Conservation (phyloP, 192 early-diverging fungal species). For the Mortierella claussenii region DNA sequence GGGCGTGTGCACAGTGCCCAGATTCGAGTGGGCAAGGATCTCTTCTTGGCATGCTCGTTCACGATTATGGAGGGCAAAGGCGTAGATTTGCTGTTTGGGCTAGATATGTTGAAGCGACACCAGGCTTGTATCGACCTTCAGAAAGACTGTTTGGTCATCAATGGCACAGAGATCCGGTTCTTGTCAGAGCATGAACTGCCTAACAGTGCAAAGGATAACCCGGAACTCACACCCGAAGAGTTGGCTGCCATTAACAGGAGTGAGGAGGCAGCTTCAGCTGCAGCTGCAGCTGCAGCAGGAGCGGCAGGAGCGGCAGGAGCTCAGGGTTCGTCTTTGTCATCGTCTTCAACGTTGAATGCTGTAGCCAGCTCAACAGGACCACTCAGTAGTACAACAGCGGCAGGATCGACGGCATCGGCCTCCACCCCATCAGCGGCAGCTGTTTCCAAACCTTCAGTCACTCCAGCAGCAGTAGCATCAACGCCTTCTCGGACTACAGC, state of each 20-base stretch:
- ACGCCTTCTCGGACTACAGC: not conserved
- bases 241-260: slow-evolving; percentile 27
- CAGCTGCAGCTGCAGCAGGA: slow-evolving; percentile 37
- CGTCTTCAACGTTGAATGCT: slow-evolving; percentile 44
- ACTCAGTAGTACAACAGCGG: no score
- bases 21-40: slow-evolving; percentile 80
- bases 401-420: slow-evolving; percentile 10
- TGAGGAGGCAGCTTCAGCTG: slow-evolving; percentile 17
- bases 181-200: slow-evolving; percentile 93
- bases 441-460: not conserved
- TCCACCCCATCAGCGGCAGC: slow-evolving; percentile 11
- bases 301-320: no score
- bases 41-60: slow-evolving; percentile 88
- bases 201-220: slow-evolving; percentile 54
- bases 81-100: slow-evolving; percentile 90
- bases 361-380: slow-evolving; percentile 34
- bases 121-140: slow-evolving; percentile 92
- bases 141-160: slow-evolving; percentile 84
- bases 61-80: slow-evolving; percentile 94
- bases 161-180: slow-evolving; percentile 84
- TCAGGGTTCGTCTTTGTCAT: slow-evolving; percentile 8
- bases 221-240: slow-evolving; percentile 46
- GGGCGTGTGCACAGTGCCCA: slow-evolving; percentile 94
- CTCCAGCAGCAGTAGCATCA: not conserved
- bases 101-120: slow-evolving; percentile 96